These are phyloP conservation scores for Saccharomycopsis javanensis DNA, from an alignment of 805 yeast species.

Conservation along the genomic window DNA sequence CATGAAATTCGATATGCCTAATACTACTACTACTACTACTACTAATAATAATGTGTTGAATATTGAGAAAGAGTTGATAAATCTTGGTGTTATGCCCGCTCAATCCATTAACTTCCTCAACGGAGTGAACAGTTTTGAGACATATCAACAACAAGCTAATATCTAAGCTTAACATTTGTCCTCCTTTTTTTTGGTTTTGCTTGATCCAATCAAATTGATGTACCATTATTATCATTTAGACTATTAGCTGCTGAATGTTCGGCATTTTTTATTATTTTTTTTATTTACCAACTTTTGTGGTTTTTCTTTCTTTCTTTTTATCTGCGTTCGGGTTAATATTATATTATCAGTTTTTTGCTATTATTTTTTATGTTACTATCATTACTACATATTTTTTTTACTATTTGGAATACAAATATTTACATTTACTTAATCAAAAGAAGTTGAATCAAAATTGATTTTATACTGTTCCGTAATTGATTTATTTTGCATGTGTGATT, in stretches of 20 bases:
- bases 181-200: neutral
- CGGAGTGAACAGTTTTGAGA: neutral
- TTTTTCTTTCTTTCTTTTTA: neutral
- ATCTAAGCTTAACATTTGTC: too few relatives aligned
- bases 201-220: neutral
- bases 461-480: too few relatives aligned
- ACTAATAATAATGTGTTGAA: neutral
- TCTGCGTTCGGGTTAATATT: neutral
- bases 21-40: constrained; percentile 4
- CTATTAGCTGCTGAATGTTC: neutral
- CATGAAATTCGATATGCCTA: neutral
- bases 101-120: neutral
- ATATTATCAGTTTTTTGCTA: neutral
- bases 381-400: neutral
- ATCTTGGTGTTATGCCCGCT: neutral
- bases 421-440: neutral
- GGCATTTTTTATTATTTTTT: neutral
- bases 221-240: neutral
- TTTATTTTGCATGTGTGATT: too few relatives aligned
- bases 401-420: neutral
- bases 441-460: too few relatives aligned
- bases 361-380: too few relatives aligned
- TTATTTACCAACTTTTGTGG: too few relatives aligned
- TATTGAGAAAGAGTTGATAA: neutral
- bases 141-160: neutral